Conservation (phyloP, 73 alveolate species). For the Paramecium bursaria region DNA sequence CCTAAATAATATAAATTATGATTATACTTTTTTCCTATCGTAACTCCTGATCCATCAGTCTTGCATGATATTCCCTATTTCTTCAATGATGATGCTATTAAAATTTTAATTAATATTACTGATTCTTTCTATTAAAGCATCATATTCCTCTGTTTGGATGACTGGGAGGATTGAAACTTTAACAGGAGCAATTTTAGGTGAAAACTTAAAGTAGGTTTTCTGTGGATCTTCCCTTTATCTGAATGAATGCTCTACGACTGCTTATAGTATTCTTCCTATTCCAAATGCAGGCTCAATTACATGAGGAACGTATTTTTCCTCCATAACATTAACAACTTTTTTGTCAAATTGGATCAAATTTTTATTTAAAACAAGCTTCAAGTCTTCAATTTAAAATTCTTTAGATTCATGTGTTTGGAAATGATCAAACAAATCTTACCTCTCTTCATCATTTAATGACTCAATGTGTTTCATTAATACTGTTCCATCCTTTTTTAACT, state of each 20-base stretch:
- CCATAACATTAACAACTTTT: slow-evolving; percentile 84
- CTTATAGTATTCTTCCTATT: slow-evolving; percentile 94
- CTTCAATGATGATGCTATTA: slow-evolving; percentile 68
- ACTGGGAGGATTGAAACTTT: slow-evolving; percentile 95
- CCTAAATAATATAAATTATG: no score
- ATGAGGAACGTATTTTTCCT: slow-evolving; percentile 94
- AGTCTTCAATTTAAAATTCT: slow-evolving; percentile 76
- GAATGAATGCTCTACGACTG: slow-evolving; percentile 97
- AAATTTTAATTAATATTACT: background rate
- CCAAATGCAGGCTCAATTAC: slow-evolving; percentile 99
- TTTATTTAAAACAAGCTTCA: slow-evolving; percentile 71
- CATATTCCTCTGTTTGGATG: slow-evolving; percentile 81
- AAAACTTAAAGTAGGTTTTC: slow-evolving; percentile 92
- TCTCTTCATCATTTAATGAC: slow-evolving; percentile 82
- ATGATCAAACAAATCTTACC: slow-evolving; percentile 75
- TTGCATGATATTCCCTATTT: slow-evolving; percentile 93
- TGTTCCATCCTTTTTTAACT: slow-evolving; percentile 88
- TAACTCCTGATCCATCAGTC: slow-evolving; percentile 91
- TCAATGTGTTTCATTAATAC: slow-evolving; percentile 82
- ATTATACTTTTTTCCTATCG: slow-evolving; percentile 97
- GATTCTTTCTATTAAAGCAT: slow-evolving; percentile 40
- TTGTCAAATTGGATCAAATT: slow-evolving; percentile 83
- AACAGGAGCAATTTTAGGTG: slow-evolving; percentile 95
- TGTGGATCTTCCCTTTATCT: slow-evolving; percentile 86
- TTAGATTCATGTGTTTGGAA: slow-evolving; percentile 79